Conservation (phyloP, 495 filamentous ascomycete species). For the Glonium stellatum region DNA sequence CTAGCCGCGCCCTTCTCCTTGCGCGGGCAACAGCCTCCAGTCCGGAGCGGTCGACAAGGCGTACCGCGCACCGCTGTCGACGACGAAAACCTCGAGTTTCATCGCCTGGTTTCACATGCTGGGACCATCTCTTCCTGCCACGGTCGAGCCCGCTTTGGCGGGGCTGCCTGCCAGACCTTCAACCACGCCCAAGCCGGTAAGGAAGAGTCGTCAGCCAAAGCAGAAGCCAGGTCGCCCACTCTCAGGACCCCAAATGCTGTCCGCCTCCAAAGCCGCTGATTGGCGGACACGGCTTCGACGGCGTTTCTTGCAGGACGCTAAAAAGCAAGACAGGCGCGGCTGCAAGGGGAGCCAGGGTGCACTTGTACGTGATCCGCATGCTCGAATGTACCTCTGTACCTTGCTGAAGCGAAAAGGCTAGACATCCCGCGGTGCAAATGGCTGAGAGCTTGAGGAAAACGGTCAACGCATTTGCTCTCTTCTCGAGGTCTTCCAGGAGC, state of each 20-base stretch:
- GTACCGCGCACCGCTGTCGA: constrained; percentile 1
- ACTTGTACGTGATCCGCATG: constrained; percentile 23
- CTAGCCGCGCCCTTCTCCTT: not conserved
- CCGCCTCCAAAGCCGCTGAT: constrained; percentile 1
- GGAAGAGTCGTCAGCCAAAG: constrained; percentile 15
- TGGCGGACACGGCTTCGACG: not conserved
- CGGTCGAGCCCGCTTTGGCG: constrained; percentile 5
- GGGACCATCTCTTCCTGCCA: not conserved
- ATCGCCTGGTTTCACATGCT: constrained; percentile 24
- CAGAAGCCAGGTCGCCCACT: not conserved
- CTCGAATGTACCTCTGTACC: constrained; percentile 21
- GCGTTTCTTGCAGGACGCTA: constrained; percentile 23
- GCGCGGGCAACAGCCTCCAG: not conserved
- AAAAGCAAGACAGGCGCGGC: constrained; percentile 12
- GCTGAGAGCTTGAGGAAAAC: not conserved
- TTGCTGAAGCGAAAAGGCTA: constrained; percentile 28
- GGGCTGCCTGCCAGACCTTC: constrained; percentile 5
- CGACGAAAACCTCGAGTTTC: constrained; percentile 14
- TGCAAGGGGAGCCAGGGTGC: constrained; percentile 26
- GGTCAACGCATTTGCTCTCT: not conserved
- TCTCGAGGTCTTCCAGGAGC: not conserved
- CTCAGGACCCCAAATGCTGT: constrained; percentile 1
- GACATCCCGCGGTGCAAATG: constrained; percentile 3
- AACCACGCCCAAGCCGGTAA: constrained; percentile 2
- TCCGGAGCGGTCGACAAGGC: not conserved